These are phyloP conservation scores for Ceratobasidium sp. DNA, from an alignment of 1,284 basidiomycete genomes.

Conservation along the genomic window DNA sequence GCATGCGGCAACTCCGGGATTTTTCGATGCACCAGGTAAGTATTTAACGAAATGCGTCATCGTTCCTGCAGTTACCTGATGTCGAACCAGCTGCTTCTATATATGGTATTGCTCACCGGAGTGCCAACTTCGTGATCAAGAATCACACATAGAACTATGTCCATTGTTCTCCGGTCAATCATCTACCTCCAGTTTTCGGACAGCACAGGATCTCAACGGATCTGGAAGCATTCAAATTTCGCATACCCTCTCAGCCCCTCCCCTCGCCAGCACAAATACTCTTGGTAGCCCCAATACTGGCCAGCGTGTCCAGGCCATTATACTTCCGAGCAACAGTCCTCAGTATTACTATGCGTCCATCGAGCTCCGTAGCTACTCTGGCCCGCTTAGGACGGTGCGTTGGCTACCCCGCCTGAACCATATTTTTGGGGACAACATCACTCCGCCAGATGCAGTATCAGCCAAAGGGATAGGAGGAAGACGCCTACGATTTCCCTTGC, in stretches of 20 bases:
- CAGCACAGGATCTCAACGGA: neutral
- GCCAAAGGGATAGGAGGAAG: neutral
- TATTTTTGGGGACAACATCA: neutral
- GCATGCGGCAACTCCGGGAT: slow-evolving; percentile 2
- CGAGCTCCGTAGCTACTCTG: slow-evolving; percentile 6
- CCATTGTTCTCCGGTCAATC: slow-evolving; percentile 13
- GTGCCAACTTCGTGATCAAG: slow-evolving; percentile 2
- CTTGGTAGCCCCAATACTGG: neutral
- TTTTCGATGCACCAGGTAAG: slow-evolving; percentile 22
- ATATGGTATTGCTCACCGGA: slow-evolving; percentile 27
- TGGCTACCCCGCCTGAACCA: neutral
- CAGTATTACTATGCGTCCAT: neutral
- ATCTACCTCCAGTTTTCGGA: neutral
- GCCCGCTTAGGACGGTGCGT: neutral
- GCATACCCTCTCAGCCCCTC: neutral
- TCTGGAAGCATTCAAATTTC: neutral
- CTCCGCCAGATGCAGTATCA: neutral
- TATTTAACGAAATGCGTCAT: neutral
- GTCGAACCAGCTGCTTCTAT: slow-evolving; percentile 4
- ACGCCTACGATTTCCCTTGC: neutral
- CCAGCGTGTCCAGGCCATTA: slow-evolving; percentile 1
- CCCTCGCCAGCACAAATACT: neutral
- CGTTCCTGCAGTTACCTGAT: neutral
- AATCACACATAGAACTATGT: slow-evolving; percentile 17
- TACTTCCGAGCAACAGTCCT: neutral